Base-by-base conservation (phyloP, 805 yeast genomes). In the Komagataella ulmi region DNA sequence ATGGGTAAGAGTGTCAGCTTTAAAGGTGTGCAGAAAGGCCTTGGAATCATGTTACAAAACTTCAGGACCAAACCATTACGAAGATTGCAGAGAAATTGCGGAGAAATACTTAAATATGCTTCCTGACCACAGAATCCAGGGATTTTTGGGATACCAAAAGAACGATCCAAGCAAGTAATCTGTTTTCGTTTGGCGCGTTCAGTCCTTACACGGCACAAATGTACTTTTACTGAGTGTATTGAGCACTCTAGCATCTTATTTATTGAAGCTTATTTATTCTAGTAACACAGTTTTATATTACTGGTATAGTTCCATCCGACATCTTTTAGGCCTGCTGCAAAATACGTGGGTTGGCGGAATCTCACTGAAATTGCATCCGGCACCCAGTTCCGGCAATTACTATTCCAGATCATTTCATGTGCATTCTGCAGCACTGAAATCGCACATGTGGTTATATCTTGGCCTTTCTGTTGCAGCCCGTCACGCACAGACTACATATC, bases 91-190 rank as follows among this genome's bases (percentile, higher is more conserved):
- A 66, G 86, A 85, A 48, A 71, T 87, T 59, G 85, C 89, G 30
- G 83, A 84, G 69, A 79, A 73, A 70, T 86, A 87, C 65, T 69
- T 87, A 72, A 85, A 83, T 59, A 74, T 87, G 85, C 72, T 86
- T 53, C 90, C 88, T 52, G 68, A 75, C 50, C 77, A 83, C 58
- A 77, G 80, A 58, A 75, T 83, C 54, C 76, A 79, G 58, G 95
- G 95, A 47, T 85, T 75, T 69, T 70, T 81, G 62, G 91, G 88
- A n/a, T 85, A 86, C 71, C 95, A 87, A 71, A 83, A 87, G 76
- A 86, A 86, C 69, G 95, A 86, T 63, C 93, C 91, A 47, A 73
- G 86, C 44, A 84, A 85, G 70, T 84, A 70, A 64, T 17, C 18
- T 17, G 18, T 3, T 43, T n/a, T 44, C 6, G 30, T 14, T 18